Conservation (phyloP, 495 filamentous ascomycete species). For the Aspergillus steynii region DNA sequence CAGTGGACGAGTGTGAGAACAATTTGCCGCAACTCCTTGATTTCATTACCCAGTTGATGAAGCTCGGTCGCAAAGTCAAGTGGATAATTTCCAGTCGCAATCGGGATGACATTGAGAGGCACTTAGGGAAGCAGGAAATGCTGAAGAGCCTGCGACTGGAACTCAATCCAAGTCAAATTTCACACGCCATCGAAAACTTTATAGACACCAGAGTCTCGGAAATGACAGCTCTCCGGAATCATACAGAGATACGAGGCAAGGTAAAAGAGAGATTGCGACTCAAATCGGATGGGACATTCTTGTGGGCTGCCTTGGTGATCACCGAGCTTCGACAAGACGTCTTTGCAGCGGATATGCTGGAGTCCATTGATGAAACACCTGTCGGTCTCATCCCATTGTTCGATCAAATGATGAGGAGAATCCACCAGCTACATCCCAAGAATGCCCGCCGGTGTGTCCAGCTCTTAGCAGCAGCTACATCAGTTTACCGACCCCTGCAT, state of each 20-base stretch:
- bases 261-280: slow-evolving; percentile 18
- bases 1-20: too few species aligned
- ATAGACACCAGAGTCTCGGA: background rate
- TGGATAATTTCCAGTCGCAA: slow-evolving; percentile 44
- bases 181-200: background rate
- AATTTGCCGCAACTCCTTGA: too few species aligned
- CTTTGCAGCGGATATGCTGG: background rate
- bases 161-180: background rate
- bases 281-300: slow-evolving; percentile 33
- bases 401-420: background rate
- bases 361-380: background rate
- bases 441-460: background rate
- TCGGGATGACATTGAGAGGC: slow-evolving; percentile 31
- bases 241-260: slow-evolving; percentile 2
- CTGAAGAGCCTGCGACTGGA: background rate
- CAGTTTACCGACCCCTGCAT: background rate
- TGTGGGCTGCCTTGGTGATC: slow-evolving; percentile 32
- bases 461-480: background rate
- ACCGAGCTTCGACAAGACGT: background rate
- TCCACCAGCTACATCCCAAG: background rate
- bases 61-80: background rate
- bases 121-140: slow-evolving; percentile 10
- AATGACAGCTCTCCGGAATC: background rate
- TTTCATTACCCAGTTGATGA: too few species aligned
- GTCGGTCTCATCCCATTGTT: background rate